phyloP scores from a whole-genome alignment of 1,284 basidiomycete genomes.

The Pterulicium gracile region DNA sequence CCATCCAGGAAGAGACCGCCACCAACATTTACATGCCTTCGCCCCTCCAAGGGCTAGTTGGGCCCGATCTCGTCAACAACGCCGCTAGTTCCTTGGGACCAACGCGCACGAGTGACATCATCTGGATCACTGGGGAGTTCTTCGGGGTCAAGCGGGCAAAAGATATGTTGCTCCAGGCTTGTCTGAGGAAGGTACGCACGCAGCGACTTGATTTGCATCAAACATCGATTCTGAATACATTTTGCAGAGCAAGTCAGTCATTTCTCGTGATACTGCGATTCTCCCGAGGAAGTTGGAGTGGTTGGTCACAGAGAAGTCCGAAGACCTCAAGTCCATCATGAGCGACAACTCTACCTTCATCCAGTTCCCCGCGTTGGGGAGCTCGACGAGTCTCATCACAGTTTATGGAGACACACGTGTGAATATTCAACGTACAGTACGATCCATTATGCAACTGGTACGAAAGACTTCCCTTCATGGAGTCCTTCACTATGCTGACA shows the following conservation, averaged over 20 bases:
- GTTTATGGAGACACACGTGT: slow-evolving; percentile 94
- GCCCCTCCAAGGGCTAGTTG: slow-evolving; percentile 79
- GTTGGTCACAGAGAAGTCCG: slow-evolving; percentile 90
- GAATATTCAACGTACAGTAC: slow-evolving; percentile 91
- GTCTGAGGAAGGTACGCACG: slow-evolving; percentile 68
- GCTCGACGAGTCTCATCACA: slow-evolving; percentile 84
- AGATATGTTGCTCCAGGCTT: slow-evolving; percentile 90
- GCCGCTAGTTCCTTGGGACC: slow-evolving; percentile 25
- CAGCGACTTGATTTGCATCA: slow-evolving; percentile 5
- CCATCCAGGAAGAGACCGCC: slow-evolving; percentile 94
- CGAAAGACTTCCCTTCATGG: slow-evolving; percentile 20
- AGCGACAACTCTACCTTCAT: slow-evolving; percentile 95
- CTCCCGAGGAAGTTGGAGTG: slow-evolving; percentile 96
- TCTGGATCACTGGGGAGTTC: slow-evolving; percentile 98
- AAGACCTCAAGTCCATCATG: slow-evolving; percentile 89
- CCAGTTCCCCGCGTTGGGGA: slow-evolving; percentile 86
- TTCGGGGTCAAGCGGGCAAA: slow-evolving; percentile 91
- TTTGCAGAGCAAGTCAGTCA: slow-evolving; percentile 77
- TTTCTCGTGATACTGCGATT: slow-evolving; percentile 89
- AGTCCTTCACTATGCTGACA: slow-evolving; percentile 6
- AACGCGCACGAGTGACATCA: slow-evolving; percentile 56
- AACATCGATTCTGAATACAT: too few relatives aligned
- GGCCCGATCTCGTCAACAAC: slow-evolving; percentile 35
- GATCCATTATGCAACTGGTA: slow-evolving; percentile 92
- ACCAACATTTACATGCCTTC: slow-evolving; percentile 96